phyloP scores from a whole-genome alignment of 140 eudicot genomes.

The Oenanthe javanica region DNA sequence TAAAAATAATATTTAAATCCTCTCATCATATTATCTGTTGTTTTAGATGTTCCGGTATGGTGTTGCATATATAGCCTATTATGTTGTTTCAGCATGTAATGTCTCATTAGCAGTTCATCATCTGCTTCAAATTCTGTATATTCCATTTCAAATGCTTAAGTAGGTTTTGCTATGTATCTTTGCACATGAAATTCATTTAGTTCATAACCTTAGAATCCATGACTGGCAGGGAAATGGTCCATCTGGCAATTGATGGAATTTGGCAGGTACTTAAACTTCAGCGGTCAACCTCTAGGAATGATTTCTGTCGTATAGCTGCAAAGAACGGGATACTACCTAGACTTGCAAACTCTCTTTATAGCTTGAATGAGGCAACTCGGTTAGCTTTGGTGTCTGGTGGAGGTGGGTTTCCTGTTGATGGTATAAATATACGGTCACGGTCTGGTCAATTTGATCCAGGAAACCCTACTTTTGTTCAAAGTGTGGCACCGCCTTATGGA shows the following conservation, averaged over 20 bases:
- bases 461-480: conserved; percentile 40
- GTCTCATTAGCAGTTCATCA: not conserved
- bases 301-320: conserved; percentile 93
- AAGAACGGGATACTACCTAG: conserved; percentile 84
- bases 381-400: conserved; percentile 68
- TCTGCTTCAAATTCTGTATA: not conserved
- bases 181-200: not conserved
- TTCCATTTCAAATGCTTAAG: not conserved
- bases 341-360: conserved; percentile 85
- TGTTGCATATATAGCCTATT: not conserved
- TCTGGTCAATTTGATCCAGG: conserved; percentile 66
- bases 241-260: conserved; percentile 97
- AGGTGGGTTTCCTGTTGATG: conserved; percentile 61
- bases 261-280: conserved; percentile 99
- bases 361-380: conserved; percentile 87
- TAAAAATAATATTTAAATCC: not conserved
- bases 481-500: conserved; percentile 45
- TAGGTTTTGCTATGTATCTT: not conserved
- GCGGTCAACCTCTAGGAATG: conserved; percentile 70
- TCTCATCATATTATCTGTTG: not conserved
- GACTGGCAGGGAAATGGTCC: conserved; percentile 87
- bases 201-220: not conserved
- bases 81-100: not conserved
- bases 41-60: not conserved
- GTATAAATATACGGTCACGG: conserved; percentile 37